phyloP scores from a whole-genome alignment of 2,329 filamentous ascomycete species.

The Emergomyces orientalis region DNA sequence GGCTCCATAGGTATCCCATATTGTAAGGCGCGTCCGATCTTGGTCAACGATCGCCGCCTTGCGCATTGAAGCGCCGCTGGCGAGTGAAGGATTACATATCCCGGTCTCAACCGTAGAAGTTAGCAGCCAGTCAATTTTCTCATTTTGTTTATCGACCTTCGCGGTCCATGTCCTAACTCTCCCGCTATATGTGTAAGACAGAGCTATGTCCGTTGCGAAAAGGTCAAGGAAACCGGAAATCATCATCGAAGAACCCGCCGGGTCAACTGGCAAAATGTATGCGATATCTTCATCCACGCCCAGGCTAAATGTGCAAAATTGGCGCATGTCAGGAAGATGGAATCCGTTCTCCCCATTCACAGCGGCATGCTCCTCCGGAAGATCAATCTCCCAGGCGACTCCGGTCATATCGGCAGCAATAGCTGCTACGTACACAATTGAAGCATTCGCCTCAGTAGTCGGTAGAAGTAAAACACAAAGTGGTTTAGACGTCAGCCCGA shows the following conservation, averaged over 20 bases:
- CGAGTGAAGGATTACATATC: constrained; percentile 61
- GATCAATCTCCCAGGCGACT: constrained; percentile 66
- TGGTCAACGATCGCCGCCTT: constrained; percentile 77
- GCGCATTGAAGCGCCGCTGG: constrained; percentile 75
- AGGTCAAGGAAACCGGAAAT: constrained; percentile 73
- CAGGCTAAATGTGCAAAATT: constrained; percentile 65
- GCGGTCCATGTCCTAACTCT: constrained; percentile 79
- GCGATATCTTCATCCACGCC: constrained; percentile 45
- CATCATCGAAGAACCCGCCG: constrained; percentile 62
- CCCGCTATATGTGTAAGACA: constrained; percentile 70
- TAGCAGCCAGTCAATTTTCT: constrained; percentile 66
- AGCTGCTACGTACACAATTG: constrained; percentile 60
- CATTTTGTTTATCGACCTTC: constrained; percentile 52
- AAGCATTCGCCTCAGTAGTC: constrained; percentile 46
- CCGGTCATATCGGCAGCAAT: constrained; percentile 70
- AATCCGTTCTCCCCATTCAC: constrained; percentile 28
- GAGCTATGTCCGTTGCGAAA: constrained; percentile 75
- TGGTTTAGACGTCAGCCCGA: constrained; percentile 57
- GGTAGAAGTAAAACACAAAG: constrained; percentile 69
- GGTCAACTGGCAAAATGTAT: constrained; percentile 71
- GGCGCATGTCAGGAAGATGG: constrained; percentile 40
- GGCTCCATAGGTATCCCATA: constrained; percentile 79
- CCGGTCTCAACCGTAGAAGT: constrained; percentile 76
- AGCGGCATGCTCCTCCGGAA: constrained; percentile 42
- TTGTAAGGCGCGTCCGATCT: constrained; percentile 64